Conservation (phyloP, 2,329 filamentous ascomycete genomes). For the Verruconis gallopava region DNA sequence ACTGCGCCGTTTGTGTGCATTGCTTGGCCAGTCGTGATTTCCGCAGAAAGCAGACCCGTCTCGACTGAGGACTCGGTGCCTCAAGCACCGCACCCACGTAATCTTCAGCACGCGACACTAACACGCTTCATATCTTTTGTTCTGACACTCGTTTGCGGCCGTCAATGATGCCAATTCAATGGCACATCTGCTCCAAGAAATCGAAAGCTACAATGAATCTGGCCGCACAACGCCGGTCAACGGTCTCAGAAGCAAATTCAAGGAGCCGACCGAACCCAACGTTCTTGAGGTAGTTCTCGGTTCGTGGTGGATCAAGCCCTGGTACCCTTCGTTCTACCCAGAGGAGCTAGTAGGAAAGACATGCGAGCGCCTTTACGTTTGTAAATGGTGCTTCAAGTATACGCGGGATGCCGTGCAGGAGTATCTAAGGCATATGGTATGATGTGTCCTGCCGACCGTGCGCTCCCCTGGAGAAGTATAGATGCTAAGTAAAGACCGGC, state of each 20-base stretch:
- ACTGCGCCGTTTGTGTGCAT: no score
- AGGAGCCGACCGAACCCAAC: conserved; percentile 33
- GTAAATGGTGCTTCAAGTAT: conserved; percentile 91
- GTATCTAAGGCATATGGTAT: conserved; percentile 34
- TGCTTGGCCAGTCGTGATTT: no score
- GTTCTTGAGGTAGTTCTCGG: conserved; percentile 80
- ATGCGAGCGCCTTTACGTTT: conserved; percentile 59
- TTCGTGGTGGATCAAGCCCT: conserved; percentile 70
- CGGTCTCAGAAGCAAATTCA: conserved; percentile 2
- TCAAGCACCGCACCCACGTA: no score
- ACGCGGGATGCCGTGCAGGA: conserved; percentile 39
- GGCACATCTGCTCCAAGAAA: neutral
- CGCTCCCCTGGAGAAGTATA: neutral
- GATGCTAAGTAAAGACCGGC: neutral
- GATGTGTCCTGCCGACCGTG: conserved; percentile 12
- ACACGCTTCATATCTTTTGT: no score
- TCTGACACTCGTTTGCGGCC: no score
- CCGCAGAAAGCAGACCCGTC: no score
- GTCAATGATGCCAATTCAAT: no score
- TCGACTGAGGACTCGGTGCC: no score
- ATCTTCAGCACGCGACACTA: no score
- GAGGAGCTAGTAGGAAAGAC: conserved; percentile 43
- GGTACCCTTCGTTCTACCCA: conserved; percentile 85
- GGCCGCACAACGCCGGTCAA: neutral
- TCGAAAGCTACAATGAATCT: neutral